phyloP scores from a whole-genome alignment of 139 green algal genomes.

The Yamagishiella unicocca region DNA sequence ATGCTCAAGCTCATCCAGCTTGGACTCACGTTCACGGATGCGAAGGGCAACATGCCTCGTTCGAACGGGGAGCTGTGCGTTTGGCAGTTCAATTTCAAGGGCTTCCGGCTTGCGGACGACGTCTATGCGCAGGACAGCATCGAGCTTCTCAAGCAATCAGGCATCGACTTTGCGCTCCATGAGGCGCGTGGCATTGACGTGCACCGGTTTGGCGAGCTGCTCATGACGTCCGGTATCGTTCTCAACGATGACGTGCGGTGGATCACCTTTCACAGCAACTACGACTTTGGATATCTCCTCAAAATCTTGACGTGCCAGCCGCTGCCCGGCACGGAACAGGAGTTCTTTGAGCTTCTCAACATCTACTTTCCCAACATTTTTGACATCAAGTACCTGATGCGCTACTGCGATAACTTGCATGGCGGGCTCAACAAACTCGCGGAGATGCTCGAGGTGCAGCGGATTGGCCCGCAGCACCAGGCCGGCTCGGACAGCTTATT shows the following conservation, averaged over 20 bases:
- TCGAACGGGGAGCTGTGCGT: conserved; percentile 91
- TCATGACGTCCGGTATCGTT: conserved; percentile 97
- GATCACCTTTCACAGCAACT: conserved; percentile 83
- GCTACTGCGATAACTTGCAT: conserved; percentile 96
- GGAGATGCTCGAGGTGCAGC: conserved; percentile 91
- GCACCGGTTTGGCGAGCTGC: conserved; percentile 94
- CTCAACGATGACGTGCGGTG: conserved; percentile 92
- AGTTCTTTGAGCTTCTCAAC: conserved; percentile 96
- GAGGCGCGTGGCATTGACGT: conserved; percentile 94
- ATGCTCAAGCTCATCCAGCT: conserved; percentile 99
- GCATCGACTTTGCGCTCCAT: conserved; percentile 97
- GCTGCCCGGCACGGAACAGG: conserved; percentile 87
- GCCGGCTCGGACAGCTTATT: conserved; percentile 86
- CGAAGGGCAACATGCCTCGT: conserved; percentile 89
- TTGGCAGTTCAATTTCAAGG: conserved; percentile 99
- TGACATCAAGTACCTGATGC: conserved; percentile 99
- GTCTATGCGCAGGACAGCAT: conserved; percentile 98
- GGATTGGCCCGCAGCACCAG: conserved; percentile 96
- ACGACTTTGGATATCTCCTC: conserved; percentile 99
- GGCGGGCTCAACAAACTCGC: conserved; percentile 97
- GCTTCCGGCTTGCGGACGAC: conserved; percentile 95
- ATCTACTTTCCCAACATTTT: conserved; percentile 97
- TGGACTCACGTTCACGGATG: conserved; percentile 96
- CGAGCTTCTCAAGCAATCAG: conserved; percentile 95
- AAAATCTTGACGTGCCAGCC: conserved; percentile 95